phyloP scores from a whole-genome alignment of 805 yeast species.

The Starmera amethionina region DNA sequence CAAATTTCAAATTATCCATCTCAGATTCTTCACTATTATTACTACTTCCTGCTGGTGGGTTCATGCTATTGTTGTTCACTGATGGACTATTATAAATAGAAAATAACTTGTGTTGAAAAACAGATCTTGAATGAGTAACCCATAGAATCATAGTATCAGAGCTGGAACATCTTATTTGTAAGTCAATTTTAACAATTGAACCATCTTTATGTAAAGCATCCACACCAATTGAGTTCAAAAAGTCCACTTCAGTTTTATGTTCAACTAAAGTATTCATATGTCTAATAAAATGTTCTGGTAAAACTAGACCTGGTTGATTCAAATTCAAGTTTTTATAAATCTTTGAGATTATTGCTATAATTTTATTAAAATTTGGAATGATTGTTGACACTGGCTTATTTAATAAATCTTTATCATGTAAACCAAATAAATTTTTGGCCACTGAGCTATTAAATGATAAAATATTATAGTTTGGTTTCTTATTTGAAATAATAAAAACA shows the following conservation, averaged over 20 bases:
- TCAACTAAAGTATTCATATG: slow-evolving; percentile 32
- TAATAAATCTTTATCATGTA: slow-evolving; percentile 32
- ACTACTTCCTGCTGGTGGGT: not conserved
- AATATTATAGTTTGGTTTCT: slow-evolving; percentile 29
- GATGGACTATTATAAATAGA: too few relatives aligned
- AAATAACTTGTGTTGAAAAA: slow-evolving; percentile 9
- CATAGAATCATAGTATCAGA: slow-evolving; percentile 57
- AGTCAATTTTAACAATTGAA: slow-evolving; percentile 52
- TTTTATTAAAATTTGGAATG: slow-evolving; percentile 50
- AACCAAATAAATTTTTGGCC: slow-evolving; percentile 71
- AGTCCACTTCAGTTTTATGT: slow-evolving; percentile 33
- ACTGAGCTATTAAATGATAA: slow-evolving; percentile 75
- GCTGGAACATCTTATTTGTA: slow-evolving; percentile 67
- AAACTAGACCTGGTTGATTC: slow-evolving; percentile 54
- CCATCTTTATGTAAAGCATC: slow-evolving; percentile 68
- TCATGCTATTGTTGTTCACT: not conserved
- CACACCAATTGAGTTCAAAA: slow-evolving; percentile 59
- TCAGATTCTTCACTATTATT: slow-evolving; percentile 1
- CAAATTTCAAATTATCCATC: too few relatives aligned
- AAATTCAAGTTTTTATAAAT: slow-evolving; percentile 31
- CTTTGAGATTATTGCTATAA: slow-evolving; percentile 20
- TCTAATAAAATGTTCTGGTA: slow-evolving; percentile 89
- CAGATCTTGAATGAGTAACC: slow-evolving; percentile 71
- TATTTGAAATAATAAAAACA: slow-evolving; percentile 56
- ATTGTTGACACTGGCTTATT: slow-evolving; percentile 43